These are phyloP conservation scores for Eimeria necatrix DNA, from an alignment of 169 alveolate genomes.

Conservation along the genomic window DNA sequence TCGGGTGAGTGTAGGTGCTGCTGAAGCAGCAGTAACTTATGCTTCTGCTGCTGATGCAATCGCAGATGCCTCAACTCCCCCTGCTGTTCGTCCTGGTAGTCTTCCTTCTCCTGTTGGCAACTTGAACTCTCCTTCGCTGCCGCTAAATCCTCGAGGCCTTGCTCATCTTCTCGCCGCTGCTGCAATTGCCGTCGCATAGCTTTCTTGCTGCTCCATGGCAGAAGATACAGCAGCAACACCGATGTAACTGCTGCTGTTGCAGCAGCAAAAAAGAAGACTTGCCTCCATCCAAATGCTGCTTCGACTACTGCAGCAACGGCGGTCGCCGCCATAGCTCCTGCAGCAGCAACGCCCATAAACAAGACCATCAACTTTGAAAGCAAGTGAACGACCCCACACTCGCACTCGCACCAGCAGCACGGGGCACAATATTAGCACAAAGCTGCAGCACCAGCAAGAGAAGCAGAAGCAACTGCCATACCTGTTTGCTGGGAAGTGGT, in stretches of 20 bases:
- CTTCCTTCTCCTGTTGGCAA: background rate
- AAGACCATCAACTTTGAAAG: background rate
- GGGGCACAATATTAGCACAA: background rate
- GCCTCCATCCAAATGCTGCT: conserved; percentile 84
- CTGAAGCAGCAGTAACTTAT: conserved; percentile 51
- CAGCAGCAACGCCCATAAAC: background rate
- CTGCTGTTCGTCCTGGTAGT: background rate
- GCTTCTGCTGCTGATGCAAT: conserved; percentile 38
- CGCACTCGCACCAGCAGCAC: conserved; percentile 9
- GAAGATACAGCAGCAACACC: conserved; percentile 16
- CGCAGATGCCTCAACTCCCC: background rate
- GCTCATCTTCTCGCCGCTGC: conserved; percentile 1
- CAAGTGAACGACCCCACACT: background rate
- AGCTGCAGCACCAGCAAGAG: background rate
- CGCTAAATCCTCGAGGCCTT: conserved; percentile 38
- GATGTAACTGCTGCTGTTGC: conserved; percentile 48
- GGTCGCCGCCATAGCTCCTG: conserved; percentile 85
- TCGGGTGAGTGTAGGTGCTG: conserved; percentile 52
- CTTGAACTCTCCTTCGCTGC: background rate
- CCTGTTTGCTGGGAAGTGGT: conserved; percentile 85
- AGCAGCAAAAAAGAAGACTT: conserved; percentile 83
- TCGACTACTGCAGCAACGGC: conserved; percentile 84
- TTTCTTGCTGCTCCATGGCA: conserved; percentile 52
- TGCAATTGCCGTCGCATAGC: background rate
- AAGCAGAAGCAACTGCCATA: background rate